Base-by-base conservation (phyloP, 2,329 filamentous ascomycete genomes). In the Pestalotiopsis sp. region DNA sequence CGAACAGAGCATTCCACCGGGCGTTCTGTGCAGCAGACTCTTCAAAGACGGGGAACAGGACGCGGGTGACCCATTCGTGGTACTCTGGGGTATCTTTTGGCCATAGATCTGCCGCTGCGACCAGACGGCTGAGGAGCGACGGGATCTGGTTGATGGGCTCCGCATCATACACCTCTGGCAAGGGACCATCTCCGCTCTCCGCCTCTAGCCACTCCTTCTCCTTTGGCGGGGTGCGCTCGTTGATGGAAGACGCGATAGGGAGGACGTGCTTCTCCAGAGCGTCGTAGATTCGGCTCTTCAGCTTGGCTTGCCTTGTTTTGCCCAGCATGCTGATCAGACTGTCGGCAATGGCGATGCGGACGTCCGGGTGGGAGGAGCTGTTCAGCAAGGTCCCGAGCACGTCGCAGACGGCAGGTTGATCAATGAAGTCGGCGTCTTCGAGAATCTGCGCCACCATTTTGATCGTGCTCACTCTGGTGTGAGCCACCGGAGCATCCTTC, bases 371-470 rank as follows among this genome's bases (percentile, higher is more conserved):
- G 2, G 73, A 66, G 3, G 79, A 73, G 52, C 75, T 74, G 0
- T 70, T 66, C 4, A 82, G 74, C 1, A 82, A 72, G 0, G 69
- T 59, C 3, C 71, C 62, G 2, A 82, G 75, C 1, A 79, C 75
- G 4, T 77, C 71, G 25, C 73, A 77, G 0, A 78, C 70, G 0
- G 71, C 73, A 12, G 62, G 41, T 9, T 73, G 66, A 31, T 74
- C 71, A 6, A 81, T 68, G 17, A 77, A 77, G 1, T 72, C 68
- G 4, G 73, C 77, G 3, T 74, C 71, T 12, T 77, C 71, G 2
- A 82, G 71, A 1, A 81, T 64, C 52, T 80, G 76, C 0, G 77
- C 76, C n/a, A 82, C 72, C 76, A 82, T 79, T 64, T 81, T 80
- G 64, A 82, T 72, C 0, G 79, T 81, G 0, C 76, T 78, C 4